Evolutionary conservation across 148 eudicot species (phyloP).

Genomic region (Rhododendron vialii): DNA sequence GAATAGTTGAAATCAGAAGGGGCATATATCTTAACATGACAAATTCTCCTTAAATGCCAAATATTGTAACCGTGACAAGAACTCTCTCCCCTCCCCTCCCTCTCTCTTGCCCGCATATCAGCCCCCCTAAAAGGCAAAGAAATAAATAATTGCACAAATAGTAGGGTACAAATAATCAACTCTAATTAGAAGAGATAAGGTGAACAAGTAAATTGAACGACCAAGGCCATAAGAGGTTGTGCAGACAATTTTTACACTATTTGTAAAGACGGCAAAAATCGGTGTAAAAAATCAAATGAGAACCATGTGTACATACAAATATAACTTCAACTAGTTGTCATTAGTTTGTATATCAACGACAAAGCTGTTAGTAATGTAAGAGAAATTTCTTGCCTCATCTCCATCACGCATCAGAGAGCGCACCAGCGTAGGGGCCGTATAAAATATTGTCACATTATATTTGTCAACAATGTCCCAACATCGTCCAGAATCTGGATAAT

Average conservation of each 20-base stretch:
- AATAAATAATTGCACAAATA: background rate
- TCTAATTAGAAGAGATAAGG: background rate
- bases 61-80: background rate
- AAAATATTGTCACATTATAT: slow-evolving; percentile 82
- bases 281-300: background rate
- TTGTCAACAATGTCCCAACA: slow-evolving; percentile 99
- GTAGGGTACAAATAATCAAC: background rate
- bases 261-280: background rate
- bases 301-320: background rate
- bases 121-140: background rate
- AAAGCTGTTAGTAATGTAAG: slow-evolving; percentile 8
- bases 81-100: background rate
- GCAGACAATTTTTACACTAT: background rate
- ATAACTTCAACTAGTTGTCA: background rate
- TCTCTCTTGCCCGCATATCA: background rate
- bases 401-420: slow-evolving; percentile 98
- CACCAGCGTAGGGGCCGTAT: slow-evolving; percentile 95
- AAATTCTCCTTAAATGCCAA: background rate
- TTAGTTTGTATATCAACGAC: background rate
- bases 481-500: slow-evolving; percentile 91
- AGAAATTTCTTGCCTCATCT: slow-evolving; percentile 50
- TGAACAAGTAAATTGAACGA: background rate
- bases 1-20: slow-evolving; percentile 1
- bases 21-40: background rate
- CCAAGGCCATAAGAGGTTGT: background rate